Percentiles rank a stretch among this genome's conserved stretches.
phyloP scores from a whole-genome alignment of 352 stramenopile species.

The Phytophthora meadii region DNA sequence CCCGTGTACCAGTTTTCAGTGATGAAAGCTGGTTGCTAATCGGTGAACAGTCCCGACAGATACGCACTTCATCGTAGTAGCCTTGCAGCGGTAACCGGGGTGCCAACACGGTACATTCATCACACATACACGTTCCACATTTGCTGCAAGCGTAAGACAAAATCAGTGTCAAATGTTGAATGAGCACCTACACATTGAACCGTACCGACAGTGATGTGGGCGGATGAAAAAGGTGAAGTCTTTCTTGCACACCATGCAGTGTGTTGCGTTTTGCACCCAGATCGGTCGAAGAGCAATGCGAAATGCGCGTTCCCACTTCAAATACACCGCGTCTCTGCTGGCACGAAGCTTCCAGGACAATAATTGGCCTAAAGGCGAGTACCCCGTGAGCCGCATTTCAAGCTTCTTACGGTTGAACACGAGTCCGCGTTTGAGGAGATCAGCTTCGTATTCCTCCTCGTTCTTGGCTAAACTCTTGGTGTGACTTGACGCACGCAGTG shows the following conservation, averaged over 20 bases:
- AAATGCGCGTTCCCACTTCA: constrained; percentile 78
- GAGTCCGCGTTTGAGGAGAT: constrained; percentile 19
- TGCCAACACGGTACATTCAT: constrained; percentile 32
- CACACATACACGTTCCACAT: constrained; percentile 45
- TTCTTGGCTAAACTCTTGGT: constrained; percentile 28
- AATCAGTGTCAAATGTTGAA: neutral
- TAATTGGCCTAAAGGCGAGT: constrained; percentile 47
- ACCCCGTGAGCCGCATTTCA: constrained; percentile 77
- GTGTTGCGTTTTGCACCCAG: constrained; percentile 67
- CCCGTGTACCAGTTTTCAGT: neutral
- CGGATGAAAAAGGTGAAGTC: constrained; percentile 54
- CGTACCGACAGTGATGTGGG: constrained; percentile 71
- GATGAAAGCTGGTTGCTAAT: constrained; percentile 40
- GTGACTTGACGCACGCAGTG: constrained; percentile 47
- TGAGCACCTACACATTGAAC: neutral
- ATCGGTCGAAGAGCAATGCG: constrained; percentile 69
- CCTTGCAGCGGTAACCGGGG: constrained; percentile 70
- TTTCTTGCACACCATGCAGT: constrained; percentile 50
- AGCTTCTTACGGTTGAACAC: constrained; percentile 75
- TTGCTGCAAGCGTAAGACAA: constrained; percentile 39
- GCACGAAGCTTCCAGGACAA: constrained; percentile 75
- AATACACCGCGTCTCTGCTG: constrained; percentile 62
- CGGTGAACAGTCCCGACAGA: constrained; percentile 74
- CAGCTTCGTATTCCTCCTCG: constrained; percentile 64
- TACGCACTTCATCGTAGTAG: constrained; percentile 74